Evolutionary conservation across 441 rosid genomes (phyloP), one percentile per base, ranked within the genome.

Genomic region (Erodium moschatum): DNA sequence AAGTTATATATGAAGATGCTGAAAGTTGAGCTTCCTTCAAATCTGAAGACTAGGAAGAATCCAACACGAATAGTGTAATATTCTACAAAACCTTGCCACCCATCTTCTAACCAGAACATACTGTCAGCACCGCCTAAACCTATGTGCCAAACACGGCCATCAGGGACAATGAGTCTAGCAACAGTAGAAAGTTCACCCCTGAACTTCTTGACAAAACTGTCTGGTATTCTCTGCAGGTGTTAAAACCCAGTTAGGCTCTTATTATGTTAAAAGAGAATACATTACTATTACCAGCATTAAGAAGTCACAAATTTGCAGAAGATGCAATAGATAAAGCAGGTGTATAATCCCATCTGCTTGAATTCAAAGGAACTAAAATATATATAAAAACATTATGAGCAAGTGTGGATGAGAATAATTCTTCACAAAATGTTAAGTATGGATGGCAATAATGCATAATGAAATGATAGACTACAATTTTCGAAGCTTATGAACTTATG

Each of bases 41-140:
- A 95, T 91, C 92, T 85, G 83, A 91, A 95, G 72, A 90, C 80
- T 78, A 95, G 75, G 76, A 95, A 84, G 82, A 87, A 95, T 61
- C 99, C 99, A 74, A 89, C 76, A 69, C 89, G 83, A 35, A 95
- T 91, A 65, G 82, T 77, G 79, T 88, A 94, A 48, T 91, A 91
- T 67, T 90, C 92, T 24, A 87, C 84, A 81, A 95, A 91, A 71
- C 87, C 97, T 75, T 83, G 90, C 99, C 97, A 95, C 66, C 91
- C 97, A 56, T 89, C 95, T 71, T 86, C 85, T 78, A 95, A 86
- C 97, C 97, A 95, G 64, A 86, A 79, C 79, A 85, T 91, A 85
- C 85, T 81, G 60, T 90, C 92, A 48, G 75, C 80, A 84, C 86
- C 88, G 72, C 76, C 77, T 73, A 95, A 82, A 73, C 97, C 97